Evolutionary conservation across 1,284 basidiomycete genomes (phyloP), one percentile per base, ranked within the genome.

Genomic region (Pholiota adiposa): DNA sequence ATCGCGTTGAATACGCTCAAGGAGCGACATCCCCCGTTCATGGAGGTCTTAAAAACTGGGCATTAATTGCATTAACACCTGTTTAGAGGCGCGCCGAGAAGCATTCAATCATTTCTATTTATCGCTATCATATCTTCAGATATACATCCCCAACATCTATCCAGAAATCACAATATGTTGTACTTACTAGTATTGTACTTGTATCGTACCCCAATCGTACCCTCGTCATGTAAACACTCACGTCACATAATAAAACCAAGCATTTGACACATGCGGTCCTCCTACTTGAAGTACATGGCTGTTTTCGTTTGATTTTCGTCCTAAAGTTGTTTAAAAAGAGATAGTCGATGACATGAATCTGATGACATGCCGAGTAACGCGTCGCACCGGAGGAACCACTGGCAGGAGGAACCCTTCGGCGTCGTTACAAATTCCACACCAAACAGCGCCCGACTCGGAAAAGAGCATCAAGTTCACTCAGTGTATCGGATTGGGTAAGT

Each of bases 1-100:
- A 81, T 77, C 63, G 77, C 80, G 23, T 68, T 74, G 2, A 83
- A 80, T 18, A 80, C 85, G 65, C 63, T 80, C 27, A 66, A 73
- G 51, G 70, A 72, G 44, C 79, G 61, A 33, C 76, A 75, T 44
- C 89, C 89, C 38, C 90, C 90, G 1, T 92, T 88, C 73, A 80
- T 90, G 65, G 86, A 79, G 43, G 78, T 91, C 57, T 75, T 91
- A 21, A 31, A 50, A 34, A 50, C n/a, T 23, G 27, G 29, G 12
- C 48, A 50, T 34, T 33, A 14, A 50, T 50, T 14, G 9, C 2
- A 50, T 33, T 50, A 21, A 50, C 21, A 9, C 18, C 19, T 23
- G n/a, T 34, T 12, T 11, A 34, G 19, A 50, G 21, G 16, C n/a
- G 18, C 18, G 5, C 48, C 46, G 23, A 14, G 9, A 29, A 50